Percentiles rank a stretch among this genome's conserved stretches.
Evolutionary conservation across 306 rosid species (phyloP).

Genomic region (Castanopsis chinensis): DNA sequence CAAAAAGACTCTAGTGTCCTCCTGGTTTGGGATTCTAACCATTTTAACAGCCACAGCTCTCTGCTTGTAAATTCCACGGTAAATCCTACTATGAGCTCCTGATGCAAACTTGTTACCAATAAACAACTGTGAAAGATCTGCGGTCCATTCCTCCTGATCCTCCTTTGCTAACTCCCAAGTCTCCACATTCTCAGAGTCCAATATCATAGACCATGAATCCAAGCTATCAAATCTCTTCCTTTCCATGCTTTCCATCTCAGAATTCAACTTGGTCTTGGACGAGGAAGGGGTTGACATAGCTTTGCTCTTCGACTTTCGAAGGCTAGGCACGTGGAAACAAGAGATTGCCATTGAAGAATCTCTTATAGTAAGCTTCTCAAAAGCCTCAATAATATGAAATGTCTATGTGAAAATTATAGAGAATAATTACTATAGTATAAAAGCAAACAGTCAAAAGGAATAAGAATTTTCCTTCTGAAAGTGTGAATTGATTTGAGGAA

Average conservation of each 20-base stretch:
- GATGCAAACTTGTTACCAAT: slow-evolving; percentile 96
- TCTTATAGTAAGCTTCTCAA: slow-evolving; percentile 9
- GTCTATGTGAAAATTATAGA: not conserved
- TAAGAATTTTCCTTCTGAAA: slow-evolving; percentile 70
- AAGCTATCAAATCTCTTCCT: slow-evolving; percentile 85
- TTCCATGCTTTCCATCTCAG: slow-evolving; percentile 72
- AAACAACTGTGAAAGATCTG: slow-evolving; percentile 91
- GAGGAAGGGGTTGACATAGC: slow-evolving; percentile 50
- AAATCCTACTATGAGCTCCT: slow-evolving; percentile 90
- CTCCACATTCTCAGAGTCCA: slow-evolving; percentile 93
- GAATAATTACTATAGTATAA: slow-evolving; percentile 4
- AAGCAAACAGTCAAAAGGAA: slow-evolving; percentile 46
- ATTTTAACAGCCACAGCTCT: slow-evolving; percentile 97
- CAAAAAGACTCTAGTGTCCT: slow-evolving; percentile 64
- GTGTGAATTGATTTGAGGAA: slow-evolving; percentile 72
- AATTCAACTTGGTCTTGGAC: slow-evolving; percentile 44
- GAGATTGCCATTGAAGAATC: slow-evolving; percentile 63
- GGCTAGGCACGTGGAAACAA: slow-evolving; percentile 59
- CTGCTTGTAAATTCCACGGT: slow-evolving; percentile 96
- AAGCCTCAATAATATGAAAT: not conserved
- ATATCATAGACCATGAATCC: slow-evolving; percentile 99
- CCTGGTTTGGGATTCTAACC: slow-evolving; percentile 88
- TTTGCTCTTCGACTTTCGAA: slow-evolving; percentile 68
- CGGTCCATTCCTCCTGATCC: slow-evolving; percentile 93
- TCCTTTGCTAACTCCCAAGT: slow-evolving; percentile 90